Evolutionary conservation across 2,329 filamentous ascomycete species (phyloP), one percentile per base, ranked within the genome.

Genomic region (Ophiostoma angusticollis): DNA sequence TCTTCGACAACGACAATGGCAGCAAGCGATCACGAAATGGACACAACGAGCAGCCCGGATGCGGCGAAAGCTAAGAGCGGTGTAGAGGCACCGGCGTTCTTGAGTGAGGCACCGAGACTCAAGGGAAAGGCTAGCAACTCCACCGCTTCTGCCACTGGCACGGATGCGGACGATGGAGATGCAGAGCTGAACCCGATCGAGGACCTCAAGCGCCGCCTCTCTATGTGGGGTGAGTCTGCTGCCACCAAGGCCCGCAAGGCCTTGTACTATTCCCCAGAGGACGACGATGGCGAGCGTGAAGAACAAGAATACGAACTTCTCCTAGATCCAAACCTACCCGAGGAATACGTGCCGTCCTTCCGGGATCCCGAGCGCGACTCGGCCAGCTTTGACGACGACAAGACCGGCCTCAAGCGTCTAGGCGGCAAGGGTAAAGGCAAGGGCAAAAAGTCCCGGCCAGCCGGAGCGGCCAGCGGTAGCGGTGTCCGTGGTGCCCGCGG

Each of bases 221-320:
- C 60, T 19, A 56, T 60, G 45, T 64, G 64, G 62, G 56, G 53
- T 44, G 57, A 63, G 46, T 58, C 62, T 39, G 58, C 54, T 33
- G 53, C 51, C 44, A 16, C 32, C 24, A 28, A 38, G 38, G 46
- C 46, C 14, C 46, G 40, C 14, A 38, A 44, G 31, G 46, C 45
- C 6, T 27, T 48, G 37, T 53, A 56, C 31, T 49, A 54, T 32
- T 17, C 31, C 17, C 54, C 50, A 23, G 49, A 62, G 25, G 51
- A 57, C 31, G 62, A 62, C 25, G 57, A 59, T 30, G 61, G 61
- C 25, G 62, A 64, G 38, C 67, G 70, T 43, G 55, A 62, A 40
- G 63, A 55, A 33, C 66, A 64, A 21, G 72, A 75, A 51, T 58
- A 70, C 48, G 71, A 74, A 51, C 64, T 70, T 30, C 61, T 76